Percentiles rank a stretch among this genome's conserved stretches.
These are phyloP conservation scores for Calonectria pteridis DNA, from an alignment of 2,329 filamentous ascomycete genomes.

Conservation along the genomic window DNA sequence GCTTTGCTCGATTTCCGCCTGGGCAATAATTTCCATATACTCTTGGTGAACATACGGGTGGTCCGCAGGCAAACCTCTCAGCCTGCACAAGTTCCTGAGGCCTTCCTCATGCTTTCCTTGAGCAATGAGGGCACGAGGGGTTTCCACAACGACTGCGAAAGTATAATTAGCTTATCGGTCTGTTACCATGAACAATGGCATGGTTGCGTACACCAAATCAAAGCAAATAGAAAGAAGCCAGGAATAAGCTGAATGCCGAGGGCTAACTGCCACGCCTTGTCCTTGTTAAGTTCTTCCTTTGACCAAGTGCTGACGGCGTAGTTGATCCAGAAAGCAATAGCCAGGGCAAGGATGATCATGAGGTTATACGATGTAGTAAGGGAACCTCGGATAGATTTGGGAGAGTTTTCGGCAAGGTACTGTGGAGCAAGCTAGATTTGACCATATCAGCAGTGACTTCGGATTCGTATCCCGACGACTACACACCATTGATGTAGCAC, in stretches of 20 bases:
- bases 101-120: conserved; percentile 51
- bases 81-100: conserved; percentile 51
- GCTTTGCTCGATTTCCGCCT: conserved; percentile 37
- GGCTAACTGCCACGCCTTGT: conserved; percentile 21
- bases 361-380: conserved; percentile 20
- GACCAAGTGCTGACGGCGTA: conserved; percentile 22
- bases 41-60: conserved; percentile 55
- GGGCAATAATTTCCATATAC: conserved; percentile 42
- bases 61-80: conserved; percentile 53
- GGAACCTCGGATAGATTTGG: conserved; percentile 20
- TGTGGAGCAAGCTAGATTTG: conserved; percentile 18
- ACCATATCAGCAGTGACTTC: background rate
- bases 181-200: fast-evolving
- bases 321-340: conserved; percentile 23
- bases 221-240: conserved; percentile 28
- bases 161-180: background rate
- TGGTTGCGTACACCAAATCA: conserved; percentile 11
- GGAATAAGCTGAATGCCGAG: conserved; percentile 34
- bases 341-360: conserved; percentile 23
- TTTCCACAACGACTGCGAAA: conserved; percentile 25
- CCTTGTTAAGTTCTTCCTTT: background rate
- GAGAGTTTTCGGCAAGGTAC: conserved; percentile 21
- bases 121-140: conserved; percentile 47
- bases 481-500: conserved; percentile 19
- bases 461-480: background rate